Conservation (phyloP, 306 rosid genomes). For the Inga laurina region DNA sequence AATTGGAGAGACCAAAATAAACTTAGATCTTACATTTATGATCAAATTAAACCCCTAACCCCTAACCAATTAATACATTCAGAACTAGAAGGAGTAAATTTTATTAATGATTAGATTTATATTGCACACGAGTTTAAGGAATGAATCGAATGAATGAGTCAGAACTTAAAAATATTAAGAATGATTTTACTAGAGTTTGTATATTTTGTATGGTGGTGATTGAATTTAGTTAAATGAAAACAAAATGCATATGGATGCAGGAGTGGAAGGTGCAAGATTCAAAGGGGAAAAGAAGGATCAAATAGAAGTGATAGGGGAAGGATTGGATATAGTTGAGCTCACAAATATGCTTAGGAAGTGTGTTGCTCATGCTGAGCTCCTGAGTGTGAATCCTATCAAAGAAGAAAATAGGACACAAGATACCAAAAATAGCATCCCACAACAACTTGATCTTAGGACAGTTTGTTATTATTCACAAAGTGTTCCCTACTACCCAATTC, state of each 20-base stretch:
- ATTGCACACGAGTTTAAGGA: no score
- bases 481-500: slow-evolving; percentile 11
- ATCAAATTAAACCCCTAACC: no score
- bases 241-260: slow-evolving; percentile 12
- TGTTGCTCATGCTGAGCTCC: slow-evolving; percentile 41
- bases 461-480: not conserved
- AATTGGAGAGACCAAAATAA: no score
- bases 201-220: not conserved
- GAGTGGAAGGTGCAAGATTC: slow-evolving; percentile 41
- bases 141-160: no score
- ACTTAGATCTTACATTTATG: no score
- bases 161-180: no score
- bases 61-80: no score
- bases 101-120: no score
- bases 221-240: not conserved
- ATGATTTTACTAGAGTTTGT: no score
- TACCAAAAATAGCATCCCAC: not conserved
- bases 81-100: no score
- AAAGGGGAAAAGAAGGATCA: slow-evolving; percentile 27
- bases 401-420: slow-evolving; percentile 21
- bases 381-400: slow-evolving; percentile 34
- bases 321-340: slow-evolving; percentile 45
- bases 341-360: slow-evolving; percentile 43
- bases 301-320: slow-evolving; percentile 50
- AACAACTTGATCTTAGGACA: not conserved